Base-by-base conservation (phyloP, 2,329 filamentous ascomycete species). In the Colletotrichum scovillei region DNA sequence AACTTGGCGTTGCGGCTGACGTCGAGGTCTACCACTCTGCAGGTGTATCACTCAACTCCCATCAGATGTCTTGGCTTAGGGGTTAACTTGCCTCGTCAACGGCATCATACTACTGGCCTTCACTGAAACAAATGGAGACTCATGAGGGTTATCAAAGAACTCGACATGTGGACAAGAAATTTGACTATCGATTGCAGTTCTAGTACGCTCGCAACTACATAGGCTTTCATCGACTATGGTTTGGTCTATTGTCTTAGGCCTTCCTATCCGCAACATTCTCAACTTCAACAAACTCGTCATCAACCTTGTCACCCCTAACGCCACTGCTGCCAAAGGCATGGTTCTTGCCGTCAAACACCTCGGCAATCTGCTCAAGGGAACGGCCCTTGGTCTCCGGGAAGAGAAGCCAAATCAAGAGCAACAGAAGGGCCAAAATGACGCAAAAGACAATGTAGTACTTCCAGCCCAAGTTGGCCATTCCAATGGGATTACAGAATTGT, bases 401-500 rank as follows among this genome's bases (percentile, higher is more conserved):
- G 56, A 77, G 75, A 12, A 80, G 75, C 63, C 77, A 80, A 24
- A 78, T 69, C 3, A 77, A 55, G 16, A 32, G 73, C 69, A 64
- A 75, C 30, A 68, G 78, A 22, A 22, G 73, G 1, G 56, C 42
- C 26, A 76, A 19, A 52, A 74, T 35, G n/a, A 63, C 74, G 63
- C 77, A 78, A 56, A 77, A 77, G 24, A 77, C 73, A 14, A 77
- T 76, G 70, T 77, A 78, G 7, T 72, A 72, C 65, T 74, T 76
- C 76, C 76, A 78, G 9, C 76, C 76, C n/a, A 78, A 65, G n/a
- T 74, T 78, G 0, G 79, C 79, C 14, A 87, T 78, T 0, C 85
- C 86, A 28, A 82, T 81, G 0, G 87, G 87, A 19, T 72, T 72
- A 4, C 82, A 84, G 74, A 86, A 87, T 69, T 88, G 86, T 6